Conservation (phyloP, 306 rosid species). For the barrel medic (Medicago truncatula) region MtrunA17r5.0-ANR NC_053042.1:7154001-7154500, state of each 20-base stretch:
- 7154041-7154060: background rate
- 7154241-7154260: constrained; percentile 1
- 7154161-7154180: background rate
- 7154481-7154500: background rate
- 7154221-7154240: constrained; percentile 1
- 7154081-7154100: background rate
- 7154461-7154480: background rate
- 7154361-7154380: constrained; percentile 9
- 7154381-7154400: constrained; percentile 11
- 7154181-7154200: constrained; percentile 5
- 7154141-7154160: background rate
- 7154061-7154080: constrained; percentile 5
- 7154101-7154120: background rate
- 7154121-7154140: background rate
- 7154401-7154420: constrained; percentile 22
- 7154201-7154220: background rate
- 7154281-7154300: background rate
- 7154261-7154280: constrained; percentile 36
- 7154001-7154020: background rate
- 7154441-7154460: constrained; percentile 9
- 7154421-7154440: constrained; percentile 33
- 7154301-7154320: constrained; percentile 8
- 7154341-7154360: constrained; percentile 17
- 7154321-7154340: constrained; percentile 25
- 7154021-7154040: constrained; percentile 1